Conservation (phyloP, 2,329 filamentous ascomycete genomes). For the Pseudocercospora cruenta region DNA sequence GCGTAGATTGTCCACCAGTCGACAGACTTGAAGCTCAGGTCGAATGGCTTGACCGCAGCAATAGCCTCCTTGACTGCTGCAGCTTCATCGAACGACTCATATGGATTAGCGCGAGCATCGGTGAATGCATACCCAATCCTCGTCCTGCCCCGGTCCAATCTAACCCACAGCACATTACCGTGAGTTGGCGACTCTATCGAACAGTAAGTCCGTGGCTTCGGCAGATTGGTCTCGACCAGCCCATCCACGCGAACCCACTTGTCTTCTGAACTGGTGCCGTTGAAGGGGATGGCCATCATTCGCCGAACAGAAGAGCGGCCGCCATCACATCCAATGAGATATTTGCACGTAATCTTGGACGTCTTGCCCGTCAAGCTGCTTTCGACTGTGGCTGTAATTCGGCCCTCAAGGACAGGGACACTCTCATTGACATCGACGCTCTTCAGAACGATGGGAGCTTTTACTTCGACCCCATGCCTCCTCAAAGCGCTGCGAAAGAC, state of each 20-base stretch:
- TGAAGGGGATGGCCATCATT: slow-evolving; percentile 53
- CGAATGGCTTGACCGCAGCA: slow-evolving; percentile 46
- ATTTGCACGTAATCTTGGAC: slow-evolving; percentile 58
- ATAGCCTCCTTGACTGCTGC: slow-evolving; percentile 45
- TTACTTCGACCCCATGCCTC: slow-evolving; percentile 36
- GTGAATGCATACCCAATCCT: slow-evolving; percentile 60
- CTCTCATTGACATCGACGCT: slow-evolving; percentile 44
- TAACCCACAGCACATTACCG: slow-evolving; percentile 61
- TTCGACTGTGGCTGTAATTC: slow-evolving; percentile 36
- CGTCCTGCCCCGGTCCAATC: slow-evolving; percentile 57
- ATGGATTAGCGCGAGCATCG: slow-evolving; percentile 38
- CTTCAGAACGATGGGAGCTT: slow-evolving; percentile 43
- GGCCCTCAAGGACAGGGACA: slow-evolving; percentile 30
- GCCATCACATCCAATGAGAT: slow-evolving; percentile 73
- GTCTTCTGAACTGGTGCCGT: slow-evolving; percentile 55
- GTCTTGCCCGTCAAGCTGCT: slow-evolving; percentile 44
- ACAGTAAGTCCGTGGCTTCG: slow-evolving; percentile 53
- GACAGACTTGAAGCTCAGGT: slow-evolving; percentile 44
- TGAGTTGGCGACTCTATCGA: slow-evolving; percentile 58
- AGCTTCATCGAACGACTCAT: slow-evolving; percentile 28
- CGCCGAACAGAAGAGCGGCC: slow-evolving; percentile 69
- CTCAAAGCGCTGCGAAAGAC: slow-evolving; percentile 53
- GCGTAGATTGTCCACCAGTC: slow-evolving; percentile 52
- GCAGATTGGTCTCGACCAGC: slow-evolving; percentile 52
- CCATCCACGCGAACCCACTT: slow-evolving; percentile 61